phyloP scores from a whole-genome alignment of 306 rosid species.

The Coriaria nepalensis region DNA sequence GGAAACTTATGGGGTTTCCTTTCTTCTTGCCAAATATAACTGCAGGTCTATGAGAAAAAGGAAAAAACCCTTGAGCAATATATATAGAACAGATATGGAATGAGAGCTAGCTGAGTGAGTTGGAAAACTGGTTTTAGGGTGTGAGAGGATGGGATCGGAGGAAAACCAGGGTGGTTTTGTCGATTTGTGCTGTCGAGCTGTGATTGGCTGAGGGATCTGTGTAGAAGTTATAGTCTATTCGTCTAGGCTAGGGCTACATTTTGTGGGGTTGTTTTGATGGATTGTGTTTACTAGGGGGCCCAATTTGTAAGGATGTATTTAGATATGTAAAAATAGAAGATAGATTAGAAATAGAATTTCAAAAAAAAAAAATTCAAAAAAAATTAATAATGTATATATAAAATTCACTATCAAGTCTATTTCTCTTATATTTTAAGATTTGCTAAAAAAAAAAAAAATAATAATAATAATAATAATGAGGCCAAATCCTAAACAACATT shows the following conservation, averaged over 20 bases:
- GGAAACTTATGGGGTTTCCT: slow-evolving; percentile 10
- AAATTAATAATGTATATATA: too few relatives aligned
- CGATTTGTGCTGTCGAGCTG: slow-evolving; percentile 40
- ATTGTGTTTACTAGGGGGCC: too few relatives aligned
- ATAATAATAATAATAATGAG: too few relatives aligned
- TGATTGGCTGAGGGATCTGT: slow-evolving; percentile 19
- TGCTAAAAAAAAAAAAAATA: too few relatives aligned
- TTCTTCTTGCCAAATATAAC: slow-evolving; percentile 20
- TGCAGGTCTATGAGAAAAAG: slow-evolving; percentile 20
- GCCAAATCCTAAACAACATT: too few relatives aligned
- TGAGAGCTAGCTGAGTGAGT: too few relatives aligned
- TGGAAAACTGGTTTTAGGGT: slow-evolving; percentile 9
- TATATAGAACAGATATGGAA: slow-evolving; percentile 6
- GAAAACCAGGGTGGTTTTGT: slow-evolving; percentile 21
- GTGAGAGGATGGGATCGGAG: slow-evolving; percentile 16
- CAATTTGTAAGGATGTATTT: too few relatives aligned
- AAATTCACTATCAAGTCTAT: too few relatives aligned
- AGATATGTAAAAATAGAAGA: too few relatives aligned
- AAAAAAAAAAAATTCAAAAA: too few relatives aligned
- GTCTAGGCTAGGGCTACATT: not conserved
- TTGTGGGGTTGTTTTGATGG: not conserved
- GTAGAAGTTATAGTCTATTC: slow-evolving; percentile 13
- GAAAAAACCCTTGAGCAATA: not conserved
- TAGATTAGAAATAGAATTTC: too few relatives aligned
- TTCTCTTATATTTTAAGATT: too few relatives aligned